These are phyloP conservation scores for Jatropha curcas DNA, from an alignment of 345 rosid genomes.

Conservation along the genomic window DNA sequence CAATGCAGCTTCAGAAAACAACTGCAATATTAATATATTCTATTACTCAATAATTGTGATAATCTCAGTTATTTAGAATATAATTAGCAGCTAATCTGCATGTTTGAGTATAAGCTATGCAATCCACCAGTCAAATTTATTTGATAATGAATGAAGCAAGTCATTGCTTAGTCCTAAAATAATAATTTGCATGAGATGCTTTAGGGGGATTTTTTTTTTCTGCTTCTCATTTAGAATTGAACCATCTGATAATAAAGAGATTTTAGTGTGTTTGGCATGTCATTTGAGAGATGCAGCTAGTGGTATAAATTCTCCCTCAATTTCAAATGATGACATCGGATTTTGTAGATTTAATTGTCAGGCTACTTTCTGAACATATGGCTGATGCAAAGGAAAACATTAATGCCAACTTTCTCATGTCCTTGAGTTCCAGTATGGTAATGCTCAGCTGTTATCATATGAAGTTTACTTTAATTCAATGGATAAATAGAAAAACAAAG, in stretches of 20 bases:
- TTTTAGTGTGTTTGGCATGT: neutral
- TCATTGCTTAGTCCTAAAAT: neutral
- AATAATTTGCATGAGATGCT: neutral
- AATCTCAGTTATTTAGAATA: neutral
- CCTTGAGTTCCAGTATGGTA: conserved; percentile 52
- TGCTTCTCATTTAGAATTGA: too few relatives aligned
- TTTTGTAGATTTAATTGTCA: conserved; percentile 50
- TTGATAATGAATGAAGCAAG: neutral
- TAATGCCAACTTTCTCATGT: conserved; percentile 43
- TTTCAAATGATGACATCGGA: neutral
- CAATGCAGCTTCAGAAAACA: neutral
- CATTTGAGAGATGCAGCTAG: neutral
- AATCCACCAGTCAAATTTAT: neutral
- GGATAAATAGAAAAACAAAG: neutral
- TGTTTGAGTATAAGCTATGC: neutral
- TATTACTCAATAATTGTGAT: neutral
- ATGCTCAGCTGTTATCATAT: neutral
- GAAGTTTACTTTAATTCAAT: neutral
- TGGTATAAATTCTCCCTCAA: neutral
- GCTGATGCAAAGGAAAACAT: conserved; percentile 69
- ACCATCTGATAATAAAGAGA: neutral
- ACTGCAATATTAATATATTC: neutral
- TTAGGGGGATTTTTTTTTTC: too few relatives aligned
- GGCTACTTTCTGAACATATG: conserved; percentile 54
- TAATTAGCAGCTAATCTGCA: neutral